Percentiles rank a stretch among this genome's conserved stretches.
These are phyloP conservation scores for Fusarium metavorans DNA, from an alignment of 2,329 filamentous ascomycete species.

Conservation along the genomic window DNA sequence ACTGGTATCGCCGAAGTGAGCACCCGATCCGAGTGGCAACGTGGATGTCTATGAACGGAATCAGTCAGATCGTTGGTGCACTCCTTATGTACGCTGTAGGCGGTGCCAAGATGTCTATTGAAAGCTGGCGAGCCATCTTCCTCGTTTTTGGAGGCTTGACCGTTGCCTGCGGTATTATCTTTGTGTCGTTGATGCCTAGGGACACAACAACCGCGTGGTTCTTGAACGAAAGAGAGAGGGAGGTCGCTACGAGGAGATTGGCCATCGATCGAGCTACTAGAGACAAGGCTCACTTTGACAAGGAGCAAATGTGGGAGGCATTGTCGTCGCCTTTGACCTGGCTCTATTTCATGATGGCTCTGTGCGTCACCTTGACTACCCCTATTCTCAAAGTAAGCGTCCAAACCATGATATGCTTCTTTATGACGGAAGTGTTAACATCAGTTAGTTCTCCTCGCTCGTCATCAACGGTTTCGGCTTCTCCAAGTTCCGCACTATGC, in stretches of 20 bases:
- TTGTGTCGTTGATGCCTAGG: constrained; percentile 25
- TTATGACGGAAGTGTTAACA: too few species aligned
- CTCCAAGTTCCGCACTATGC: constrained; percentile 24
- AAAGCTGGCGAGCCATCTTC: constrained; percentile 35
- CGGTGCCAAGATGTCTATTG: constrained; percentile 15
- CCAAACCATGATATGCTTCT: too few species aligned
- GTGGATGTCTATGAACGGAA: constrained; percentile 48
- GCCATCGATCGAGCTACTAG: constrained; percentile 32
- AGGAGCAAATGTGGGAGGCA: constrained; percentile 35
- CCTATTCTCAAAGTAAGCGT: constrained; percentile 38
- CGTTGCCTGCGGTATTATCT: constrained; percentile 14
- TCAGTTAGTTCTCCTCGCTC: constrained; percentile 18
- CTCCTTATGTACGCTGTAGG: constrained; percentile 47
- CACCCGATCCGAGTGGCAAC: constrained; percentile 46
- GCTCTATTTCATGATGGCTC: constrained; percentile 33
- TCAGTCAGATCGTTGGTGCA: constrained; percentile 45
- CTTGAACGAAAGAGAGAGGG: constrained; percentile 32
- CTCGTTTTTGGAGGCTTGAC: constrained; percentile 34
- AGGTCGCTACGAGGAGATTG: constrained; percentile 22
- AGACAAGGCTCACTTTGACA: constrained; percentile 28
- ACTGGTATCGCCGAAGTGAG: constrained; percentile 47
- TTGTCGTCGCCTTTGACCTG: constrained; percentile 27
- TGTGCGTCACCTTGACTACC: constrained; percentile 35
- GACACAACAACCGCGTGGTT: constrained; percentile 33
- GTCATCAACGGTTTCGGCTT: constrained; percentile 26